These are phyloP conservation scores for Globisporangium paddicum DNA, from an alignment of 352 stramenopile genomes.

Conservation along the genomic window DNA sequence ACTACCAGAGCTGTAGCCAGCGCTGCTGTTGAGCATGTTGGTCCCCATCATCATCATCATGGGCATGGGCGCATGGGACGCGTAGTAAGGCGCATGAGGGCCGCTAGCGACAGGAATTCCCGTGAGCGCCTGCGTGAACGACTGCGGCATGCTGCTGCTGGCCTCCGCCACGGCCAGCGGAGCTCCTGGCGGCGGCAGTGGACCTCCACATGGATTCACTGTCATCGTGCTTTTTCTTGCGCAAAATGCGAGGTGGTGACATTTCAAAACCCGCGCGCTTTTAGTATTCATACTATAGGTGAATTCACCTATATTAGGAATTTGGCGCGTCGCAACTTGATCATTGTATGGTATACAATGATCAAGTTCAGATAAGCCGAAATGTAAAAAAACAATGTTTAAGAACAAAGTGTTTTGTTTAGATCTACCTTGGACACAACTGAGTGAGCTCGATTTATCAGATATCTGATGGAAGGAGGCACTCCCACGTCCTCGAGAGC, in stretches of 20 bases:
- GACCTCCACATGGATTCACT: slow-evolving; percentile 6
- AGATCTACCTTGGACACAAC: no score
- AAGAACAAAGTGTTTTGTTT: no score
- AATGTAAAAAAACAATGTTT: no score
- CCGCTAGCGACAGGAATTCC: neutral
- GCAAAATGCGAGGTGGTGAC: slow-evolving; percentile 1
- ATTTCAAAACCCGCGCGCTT: slow-evolving; percentile 7
- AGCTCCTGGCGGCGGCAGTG: neutral
- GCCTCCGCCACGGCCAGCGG: neutral
- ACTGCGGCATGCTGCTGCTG: slow-evolving; percentile 1
- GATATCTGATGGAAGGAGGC: no score
- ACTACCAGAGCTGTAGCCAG: neutral
- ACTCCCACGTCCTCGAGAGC: no score
- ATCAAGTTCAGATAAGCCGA: no score
- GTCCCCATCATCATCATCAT: slow-evolving; percentile 3
- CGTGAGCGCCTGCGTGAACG: slow-evolving; percentile 10
- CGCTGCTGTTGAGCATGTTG: neutral
- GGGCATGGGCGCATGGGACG: neutral
- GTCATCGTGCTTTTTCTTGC: slow-evolving; percentile 3
- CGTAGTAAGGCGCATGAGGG: neutral
- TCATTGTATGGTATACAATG: no score
- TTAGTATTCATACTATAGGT: no score
- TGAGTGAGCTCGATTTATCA: no score
- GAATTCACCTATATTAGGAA: no score
- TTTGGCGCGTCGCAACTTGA: no score